Evolutionary conservation across 2,329 filamentous ascomycete species (phyloP).

Genomic region (Stagonosporopsis rhizophila): DNA sequence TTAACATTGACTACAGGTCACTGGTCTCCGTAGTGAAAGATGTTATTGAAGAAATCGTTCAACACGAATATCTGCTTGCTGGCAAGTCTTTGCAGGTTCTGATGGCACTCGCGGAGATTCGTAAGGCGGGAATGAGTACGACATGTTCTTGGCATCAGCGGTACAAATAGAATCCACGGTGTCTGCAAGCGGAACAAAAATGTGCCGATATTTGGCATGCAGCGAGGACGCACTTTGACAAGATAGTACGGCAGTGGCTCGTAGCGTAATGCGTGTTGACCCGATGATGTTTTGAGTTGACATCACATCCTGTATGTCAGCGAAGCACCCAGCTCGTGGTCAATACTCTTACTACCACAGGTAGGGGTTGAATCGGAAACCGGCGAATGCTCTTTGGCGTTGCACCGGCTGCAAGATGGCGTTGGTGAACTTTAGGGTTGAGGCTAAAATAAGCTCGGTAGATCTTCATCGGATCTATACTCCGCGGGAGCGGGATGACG

Average conservation of each 20-base stretch:
- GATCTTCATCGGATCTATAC: neutral
- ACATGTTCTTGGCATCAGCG: neutral
- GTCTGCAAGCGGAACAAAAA: neutral
- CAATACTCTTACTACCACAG: neutral
- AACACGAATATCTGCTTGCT: neutral
- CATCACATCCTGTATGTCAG: neutral
- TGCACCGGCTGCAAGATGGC: neutral
- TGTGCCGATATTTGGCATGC: neutral
- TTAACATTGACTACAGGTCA: neutral
- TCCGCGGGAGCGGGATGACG: conserved; percentile 8
- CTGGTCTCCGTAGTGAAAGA: neutral
- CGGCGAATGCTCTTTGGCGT: neutral
- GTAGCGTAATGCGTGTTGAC: neutral
- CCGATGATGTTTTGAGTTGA: neutral
- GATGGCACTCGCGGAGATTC: neutral
- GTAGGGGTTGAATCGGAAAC: neutral
- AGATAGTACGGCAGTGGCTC: neutral
- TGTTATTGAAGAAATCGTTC: neutral
- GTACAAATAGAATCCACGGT: neutral
- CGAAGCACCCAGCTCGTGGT: neutral
- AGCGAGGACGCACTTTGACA: neutral
- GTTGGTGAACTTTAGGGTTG: neutral
- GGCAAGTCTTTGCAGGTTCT: neutral
- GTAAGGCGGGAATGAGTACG: no score
- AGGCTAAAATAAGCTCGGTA: neutral